Base-by-base conservation (phyloP, 208 protist species). In the Acanthamoeba lenticulata region DNA sequence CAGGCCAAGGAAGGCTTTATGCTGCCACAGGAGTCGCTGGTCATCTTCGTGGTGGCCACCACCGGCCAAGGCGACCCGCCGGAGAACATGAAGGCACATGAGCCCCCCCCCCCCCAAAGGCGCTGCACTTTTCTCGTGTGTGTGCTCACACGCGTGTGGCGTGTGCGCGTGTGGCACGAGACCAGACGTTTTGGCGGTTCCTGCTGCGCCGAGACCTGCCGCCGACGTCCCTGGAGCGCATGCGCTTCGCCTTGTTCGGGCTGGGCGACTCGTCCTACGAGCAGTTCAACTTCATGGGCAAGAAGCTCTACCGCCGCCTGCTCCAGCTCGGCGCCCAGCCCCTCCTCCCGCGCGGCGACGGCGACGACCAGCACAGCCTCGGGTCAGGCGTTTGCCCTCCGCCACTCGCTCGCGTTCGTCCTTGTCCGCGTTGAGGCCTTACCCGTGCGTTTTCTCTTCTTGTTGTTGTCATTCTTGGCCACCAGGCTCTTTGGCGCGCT, bases 41-140 rank as follows among this genome's bases (percentile, higher is more conserved):
- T 97, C 2, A 40, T 98, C 15, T 97, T 97, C 88, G 95, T 97
- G 21, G 44, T 94, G 32, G 91, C 97, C 11, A 98, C 97, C 9
- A 96, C 97, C 24, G 97, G 97, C 40, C 96, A 98, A 79, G 97
- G 97, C 17, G 96, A 97, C 40, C 65, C 95, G 19, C 97, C 97
- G 13, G 96, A 97, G 62, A 96, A 95, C 36, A 98, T 98, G 97
- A 96, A 94, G 44, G 95, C 93, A 21, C 55, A 19, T n/a, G n/a
- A n/a, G n/a, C n/a, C n/a, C n/a, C n/a, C 29, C n/a, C 11, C 11
- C 60, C 36, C 19, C 6, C 65, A 32, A 36, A 38, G 3, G 4
- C 32, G 27, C 9, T 19, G 38, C 81, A 65, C 44, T 29, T 90
- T 52, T 5, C 47, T 15, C 47, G 47, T 52, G 47, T 52, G 47